Evolutionary conservation across 225 moss, liverwort and hornwort genomes (phyloP), one percentile per base, ranked within the genome.

Genomic region (Thuidium tamariscinum): DNA sequence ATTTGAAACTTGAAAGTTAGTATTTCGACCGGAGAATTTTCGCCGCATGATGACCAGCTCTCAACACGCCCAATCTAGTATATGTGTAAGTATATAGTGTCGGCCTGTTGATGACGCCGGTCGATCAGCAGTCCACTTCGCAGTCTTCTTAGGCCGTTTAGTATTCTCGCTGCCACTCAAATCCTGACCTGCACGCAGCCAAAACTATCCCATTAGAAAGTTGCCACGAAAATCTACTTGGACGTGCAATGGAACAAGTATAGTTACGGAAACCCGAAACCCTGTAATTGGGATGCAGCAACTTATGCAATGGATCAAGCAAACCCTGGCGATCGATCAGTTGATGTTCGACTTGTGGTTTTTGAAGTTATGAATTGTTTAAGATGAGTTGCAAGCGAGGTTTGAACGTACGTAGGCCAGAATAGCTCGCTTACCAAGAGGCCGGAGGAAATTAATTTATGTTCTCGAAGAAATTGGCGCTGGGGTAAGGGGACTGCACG

Each of bases 401-500:
- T 23, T 56, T 70, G 15, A 22, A 70, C 15, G 23, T 36, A 20
- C 2, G 42, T 30, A 42, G 60, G 19, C 30, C 8, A 20, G 20
- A 56, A 16, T 20, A 79, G 60, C 39, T 79, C 13, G 44, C 71
- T 71, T 83, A 83, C 83, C 83, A 54, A 83, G 46, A 59, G 72
- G 12, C 23, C 7, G 52, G 29, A 13, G 34, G 14, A 44, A 34
- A 41, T 17, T n/a, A 60, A 60, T 72, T 83, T 16, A 73, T 26
- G 77, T 88, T 75, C 90, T 92, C 89, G 74, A 91, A 86, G 89
- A 85, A 87, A 83, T 46, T 85, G 54, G 80, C 77, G 72, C 88
- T 62, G 25, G 84, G 86, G 81, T 83, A 92, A 13, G 87, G 88
- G 22, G 89, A 85, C 54, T 88, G 93, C 76, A 93, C 93, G 90